These are phyloP conservation scores for Penicillium lividum DNA, from an alignment of 495 filamentous ascomycete species.

Conservation along the genomic window DNA sequence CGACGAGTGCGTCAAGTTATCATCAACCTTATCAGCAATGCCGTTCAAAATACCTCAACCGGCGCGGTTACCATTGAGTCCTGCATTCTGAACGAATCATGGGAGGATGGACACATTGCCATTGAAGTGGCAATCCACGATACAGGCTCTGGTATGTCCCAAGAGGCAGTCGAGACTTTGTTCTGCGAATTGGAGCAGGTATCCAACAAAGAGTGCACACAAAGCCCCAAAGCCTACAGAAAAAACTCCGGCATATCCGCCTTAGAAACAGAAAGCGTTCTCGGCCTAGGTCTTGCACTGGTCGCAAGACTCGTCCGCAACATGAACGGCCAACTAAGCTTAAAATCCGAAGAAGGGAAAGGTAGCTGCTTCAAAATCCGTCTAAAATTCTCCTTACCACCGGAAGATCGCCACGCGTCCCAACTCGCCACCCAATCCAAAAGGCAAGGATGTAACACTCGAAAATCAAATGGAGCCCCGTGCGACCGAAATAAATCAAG, in stretches of 20 bases:
- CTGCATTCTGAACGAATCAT: constrained; percentile 44
- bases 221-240: constrained; percentile 34
- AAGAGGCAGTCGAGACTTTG: constrained; percentile 69
- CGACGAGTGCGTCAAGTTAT: constrained; percentile 80
- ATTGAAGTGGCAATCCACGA: constrained; percentile 77
- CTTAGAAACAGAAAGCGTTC: constrained; percentile 38
- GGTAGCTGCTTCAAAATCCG: constrained; percentile 71
- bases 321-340: constrained; percentile 81
- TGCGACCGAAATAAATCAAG: not conserved
- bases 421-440: not conserved
- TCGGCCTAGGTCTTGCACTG: constrained; percentile 81
- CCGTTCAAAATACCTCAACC: constrained; percentile 70
- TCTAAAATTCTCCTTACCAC: constrained; percentile 31
- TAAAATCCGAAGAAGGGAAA: constrained; percentile 81
- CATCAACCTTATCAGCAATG: constrained; percentile 79
- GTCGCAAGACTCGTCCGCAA: constrained; percentile 81
- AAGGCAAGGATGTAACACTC: not conserved
- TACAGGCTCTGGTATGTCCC: constrained; percentile 76
- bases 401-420: constrained; percentile 3
- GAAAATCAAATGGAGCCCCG: not conserved
- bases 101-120: constrained; percentile 47
- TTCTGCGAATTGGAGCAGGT: constrained; percentile 89
- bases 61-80: constrained; percentile 73
- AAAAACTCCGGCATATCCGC: constrained; percentile 15
- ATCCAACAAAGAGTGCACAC: constrained; percentile 54